These are phyloP conservation scores for Heliocybe sulcata DNA, from an alignment of 1,284 basidiomycete genomes.

Conservation along the genomic window DNA sequence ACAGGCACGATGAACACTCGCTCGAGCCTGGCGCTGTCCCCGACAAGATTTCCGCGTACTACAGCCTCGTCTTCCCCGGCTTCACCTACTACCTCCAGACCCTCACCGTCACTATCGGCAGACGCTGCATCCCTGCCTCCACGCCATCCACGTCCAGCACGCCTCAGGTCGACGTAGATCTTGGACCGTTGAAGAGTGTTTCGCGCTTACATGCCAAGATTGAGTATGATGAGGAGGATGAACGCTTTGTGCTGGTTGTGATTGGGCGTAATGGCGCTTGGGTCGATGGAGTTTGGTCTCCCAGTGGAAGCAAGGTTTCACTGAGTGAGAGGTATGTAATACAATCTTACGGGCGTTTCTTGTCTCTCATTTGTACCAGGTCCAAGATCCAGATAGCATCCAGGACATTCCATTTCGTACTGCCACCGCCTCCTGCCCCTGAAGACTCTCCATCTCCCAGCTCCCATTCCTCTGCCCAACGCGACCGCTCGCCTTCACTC, in stretches of 20 bases:
- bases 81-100: slow-evolving; percentile 69
- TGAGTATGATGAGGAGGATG: slow-evolving; percentile 83
- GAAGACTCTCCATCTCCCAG: slow-evolving; percentile 74
- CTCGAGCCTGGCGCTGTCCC: slow-evolving; percentile 26
- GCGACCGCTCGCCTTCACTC: slow-evolving; percentile 55
- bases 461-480: slow-evolving; percentile 53
- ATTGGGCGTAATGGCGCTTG: slow-evolving; percentile 95
- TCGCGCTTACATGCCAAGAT: slow-evolving; percentile 95
- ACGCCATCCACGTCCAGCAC: slow-evolving; percentile 33
- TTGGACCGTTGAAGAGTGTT: slow-evolving; percentile 95
- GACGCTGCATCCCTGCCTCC: slow-evolving; percentile 35
- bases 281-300: slow-evolving; percentile 95
- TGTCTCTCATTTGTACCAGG: slow-evolving; percentile 32
- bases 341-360: slow-evolving; percentile 5
- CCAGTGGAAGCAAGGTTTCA: slow-evolving; percentile 79
- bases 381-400: slow-evolving; percentile 99
- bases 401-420: slow-evolving; percentile 93
- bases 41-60: slow-evolving; percentile 86
- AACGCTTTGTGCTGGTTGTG: slow-evolving; percentile 87
- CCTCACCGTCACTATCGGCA: slow-evolving; percentile 49
- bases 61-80: slow-evolving; percentile 87
- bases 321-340: slow-evolving; percentile 70
- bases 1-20: slow-evolving; percentile 18
- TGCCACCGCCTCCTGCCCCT: slow-evolving; percentile 68
- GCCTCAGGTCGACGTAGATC: slow-evolving; percentile 83